Evolutionary conservation across 2,329 filamentous ascomycete genomes (phyloP), one percentile per base, ranked within the genome.

Genomic region (Ambrosiella cleistominuta): DNA sequence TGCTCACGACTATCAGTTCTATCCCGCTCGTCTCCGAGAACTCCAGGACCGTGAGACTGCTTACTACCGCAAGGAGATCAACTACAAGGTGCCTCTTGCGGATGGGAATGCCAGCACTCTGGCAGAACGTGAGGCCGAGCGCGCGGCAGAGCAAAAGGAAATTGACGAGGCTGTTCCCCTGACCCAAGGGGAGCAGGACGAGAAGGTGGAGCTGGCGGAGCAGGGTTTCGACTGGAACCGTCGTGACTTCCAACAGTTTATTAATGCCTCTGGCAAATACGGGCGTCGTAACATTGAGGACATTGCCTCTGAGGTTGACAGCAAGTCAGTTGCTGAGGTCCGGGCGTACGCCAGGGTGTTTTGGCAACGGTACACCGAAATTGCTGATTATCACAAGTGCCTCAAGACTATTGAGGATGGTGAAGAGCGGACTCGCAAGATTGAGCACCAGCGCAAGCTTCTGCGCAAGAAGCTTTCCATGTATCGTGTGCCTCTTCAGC

Each of bases 1-100:
- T 3, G 86, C 95, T 45, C 90, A 97, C 66, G 93, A 98, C 69
- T 97, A 95, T 69, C 93, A 98, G 66, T 98, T 98, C 73, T 98
- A 95, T 69, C 90, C 91, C 0, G 76, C 83, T 0, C 79, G 83
- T 50, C 80, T 98, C 8, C 81, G 83, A 36, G 89, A 96, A 64
- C 77, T 98, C 7, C 93, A 98, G 68, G 93, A 98, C 63, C 88
- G 91, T 65, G 93, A 98, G 72, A 98, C 93, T 0, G 91, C 93
- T 0, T 95, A 79, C 68, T 96, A 95, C 69, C 85, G 93, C 62
- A 97, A 97, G 70, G 89, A 97, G 68, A 95, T 97, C 64, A 86
- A 85, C 35, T 94, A 97, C 72, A 96, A 96, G 69, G 88, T 93
- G 15, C 88, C 88, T 13, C 75, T 97, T n/a, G 71, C 83, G 0